Evolutionary conservation across 192 early-diverging fungal species (phyloP).

Genomic region (Mortierella claussenii): DNA sequence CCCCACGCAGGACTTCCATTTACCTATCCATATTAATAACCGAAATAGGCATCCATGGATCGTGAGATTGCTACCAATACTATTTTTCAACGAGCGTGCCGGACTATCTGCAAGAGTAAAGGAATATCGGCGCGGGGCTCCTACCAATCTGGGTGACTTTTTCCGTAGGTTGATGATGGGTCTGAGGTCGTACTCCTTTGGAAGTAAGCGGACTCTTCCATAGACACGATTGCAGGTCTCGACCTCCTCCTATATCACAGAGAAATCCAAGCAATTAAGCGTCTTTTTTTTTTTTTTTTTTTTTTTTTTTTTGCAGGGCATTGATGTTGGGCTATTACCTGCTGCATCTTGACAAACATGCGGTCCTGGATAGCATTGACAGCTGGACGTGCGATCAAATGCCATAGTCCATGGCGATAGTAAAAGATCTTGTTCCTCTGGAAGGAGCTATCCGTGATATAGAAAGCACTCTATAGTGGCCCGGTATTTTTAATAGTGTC

Average conservation of each 20-base stretch:
- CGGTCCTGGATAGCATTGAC: conserved; percentile 47
- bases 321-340: too few relatives aligned
- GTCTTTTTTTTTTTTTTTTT: too few relatives aligned
- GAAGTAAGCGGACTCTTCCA: conserved; percentile 82
- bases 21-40: too few relatives aligned
- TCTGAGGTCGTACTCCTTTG: conserved; percentile 80
- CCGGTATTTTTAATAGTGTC: too few relatives aligned
- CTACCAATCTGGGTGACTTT: conserved; percentile 46
- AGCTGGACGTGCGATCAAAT: conserved; percentile 57
- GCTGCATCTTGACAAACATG: conserved; percentile 43
- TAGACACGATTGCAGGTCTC: conserved; percentile 49
- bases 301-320: too few relatives aligned
- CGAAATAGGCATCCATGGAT: too few relatives aligned
- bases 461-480: too few relatives aligned
- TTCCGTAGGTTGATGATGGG: conserved; percentile 80
- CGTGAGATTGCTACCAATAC: too few relatives aligned
- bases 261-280: too few relatives aligned
- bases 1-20: conserved; percentile 7
- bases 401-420: conserved; percentile 85
- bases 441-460: conserved; percentile 79
- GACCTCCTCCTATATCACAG: conserved; percentile 1
- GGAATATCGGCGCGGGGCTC: background rate
- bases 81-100: background rate
- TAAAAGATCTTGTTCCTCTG: conserved; percentile 76
- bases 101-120: background rate